Evolutionary conservation across 257 asterid species (phyloP).

Genomic region (Echium plantagineum): DNA sequence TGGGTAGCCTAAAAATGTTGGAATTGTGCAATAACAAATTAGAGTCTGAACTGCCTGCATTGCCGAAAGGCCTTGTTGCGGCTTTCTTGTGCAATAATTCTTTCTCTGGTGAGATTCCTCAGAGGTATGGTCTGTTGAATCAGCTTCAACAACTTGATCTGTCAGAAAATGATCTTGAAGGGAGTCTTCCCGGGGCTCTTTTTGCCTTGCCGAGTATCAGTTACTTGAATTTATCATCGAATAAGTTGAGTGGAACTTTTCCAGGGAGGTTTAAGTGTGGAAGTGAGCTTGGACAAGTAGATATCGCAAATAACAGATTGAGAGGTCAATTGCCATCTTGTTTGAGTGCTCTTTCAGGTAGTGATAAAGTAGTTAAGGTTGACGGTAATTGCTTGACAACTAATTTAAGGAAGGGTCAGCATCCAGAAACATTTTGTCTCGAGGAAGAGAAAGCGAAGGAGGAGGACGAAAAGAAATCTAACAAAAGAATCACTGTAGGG

Average conservation of each 20-base stretch:
- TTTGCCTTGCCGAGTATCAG: conserved; percentile 30
- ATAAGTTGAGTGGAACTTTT: conserved; percentile 36
- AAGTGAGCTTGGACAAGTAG: conserved; percentile 28
- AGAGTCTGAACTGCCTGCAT: conserved; percentile 26
- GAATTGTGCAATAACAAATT: conserved; percentile 46
- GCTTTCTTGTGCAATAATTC: conserved; percentile 36
- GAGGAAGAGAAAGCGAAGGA: conserved; percentile 1
- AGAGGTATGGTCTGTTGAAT: conserved; percentile 24
- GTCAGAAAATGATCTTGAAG: conserved; percentile 38
- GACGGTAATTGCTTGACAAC: conserved; percentile 46
- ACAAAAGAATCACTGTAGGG: conserved; percentile 19
- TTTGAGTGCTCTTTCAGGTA: conserved; percentile 26
- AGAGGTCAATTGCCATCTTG: conserved; percentile 47
- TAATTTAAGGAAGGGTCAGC: conserved; percentile 29
- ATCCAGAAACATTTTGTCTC: conserved; percentile 31
- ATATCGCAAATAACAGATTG: conserved; percentile 49
- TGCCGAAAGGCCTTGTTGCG: conserved; percentile 29
- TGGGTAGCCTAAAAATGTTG: conserved; percentile 27
- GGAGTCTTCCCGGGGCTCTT: conserved; percentile 15
- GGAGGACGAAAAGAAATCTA: conserved; percentile 17
- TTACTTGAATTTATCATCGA: conserved; percentile 37
- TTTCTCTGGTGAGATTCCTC: conserved; percentile 43
- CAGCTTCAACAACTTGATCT: conserved; percentile 51
- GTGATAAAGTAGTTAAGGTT: conserved; percentile 17
- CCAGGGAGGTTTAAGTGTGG: conserved; percentile 36